Base-by-base conservation (phyloP, 345 rosid species). In the Diplotaxis tenuifolia region DNA sequence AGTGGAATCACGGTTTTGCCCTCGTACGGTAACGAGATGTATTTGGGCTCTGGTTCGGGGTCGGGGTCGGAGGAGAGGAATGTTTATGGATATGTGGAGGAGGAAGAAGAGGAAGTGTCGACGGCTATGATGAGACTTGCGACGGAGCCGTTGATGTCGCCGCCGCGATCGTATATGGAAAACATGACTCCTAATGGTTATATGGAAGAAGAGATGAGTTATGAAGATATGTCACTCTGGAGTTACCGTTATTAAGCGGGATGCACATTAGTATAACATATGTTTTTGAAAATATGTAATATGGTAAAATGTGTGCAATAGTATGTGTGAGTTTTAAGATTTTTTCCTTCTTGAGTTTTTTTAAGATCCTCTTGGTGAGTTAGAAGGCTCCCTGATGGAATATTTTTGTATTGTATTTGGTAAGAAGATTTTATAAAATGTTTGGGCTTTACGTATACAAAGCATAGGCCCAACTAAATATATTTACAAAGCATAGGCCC, bases 71-170 rank as follows among this genome's bases (percentile, higher is more conserved):
- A 73, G 1, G 65, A 61, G 72, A 32, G 21, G 65, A 55, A 49
- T 19, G 19, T 28, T 19, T 29, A 70, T 45, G 66, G 75, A 22
- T 56, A 40, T 9, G 53, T 1, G 9, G 79, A 70, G 10, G 71
- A 53, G 20, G 70, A 50, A 16, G 70, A 49, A 16, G 75, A 63
- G 9, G 65, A 74, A 53, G 68, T 62, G 0, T 66, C 62, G 14
- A 70, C 71, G 56, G 54, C 42, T 60, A 50, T 38, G 79, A 52
- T 34, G 49, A 31, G 64, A 42, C 67, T 91, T 75, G 96, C 97
- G n/a, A 79, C 78, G 67, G 97, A 87, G n/a, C 85, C 84, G 50
- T 53, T 91, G 15, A 81, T 86, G 23, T 76, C 91, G 14, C 96
- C 97, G 21, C 97, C 91, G 4, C 68, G 82, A 19, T 16, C 67